These are phyloP conservation scores for Flaveria robusta DNA, from an alignment of 129 eudicot species.

Conservation along the genomic window DNA sequence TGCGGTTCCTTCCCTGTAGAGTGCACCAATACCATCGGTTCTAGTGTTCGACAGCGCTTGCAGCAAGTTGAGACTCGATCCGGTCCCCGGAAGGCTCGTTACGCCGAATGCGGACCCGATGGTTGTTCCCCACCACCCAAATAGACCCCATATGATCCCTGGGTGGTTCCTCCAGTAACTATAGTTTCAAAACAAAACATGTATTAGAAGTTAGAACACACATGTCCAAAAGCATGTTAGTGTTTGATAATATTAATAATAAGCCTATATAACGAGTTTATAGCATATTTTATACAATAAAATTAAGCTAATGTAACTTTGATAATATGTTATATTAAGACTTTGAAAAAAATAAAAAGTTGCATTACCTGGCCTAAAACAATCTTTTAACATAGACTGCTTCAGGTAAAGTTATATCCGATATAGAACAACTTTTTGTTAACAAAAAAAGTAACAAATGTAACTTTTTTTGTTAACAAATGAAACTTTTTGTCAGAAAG, in stretches of 20 bases:
- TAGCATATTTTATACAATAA: too few relatives aligned
- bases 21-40: slow-evolving; percentile 64
- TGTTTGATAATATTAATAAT: background rate
- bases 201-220: background rate
- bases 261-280: too few relatives aligned
- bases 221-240: background rate
- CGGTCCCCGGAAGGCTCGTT: slow-evolving; percentile 44
- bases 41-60: slow-evolving; percentile 68
- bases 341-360: too few relatives aligned
- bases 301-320: too few relatives aligned
- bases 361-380: too few relatives aligned
- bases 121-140: slow-evolving; percentile 66
- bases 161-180: slow-evolving; percentile 89
- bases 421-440: too few relatives aligned
- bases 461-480: too few relatives aligned
- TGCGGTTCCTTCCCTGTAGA: slow-evolving; percentile 82
- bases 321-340: too few relatives aligned
- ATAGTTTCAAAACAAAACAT: slow-evolving; percentile 21
- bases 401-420: too few relatives aligned
- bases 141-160: slow-evolving; percentile 55
- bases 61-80: slow-evolving; percentile 45
- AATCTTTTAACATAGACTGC: too few relatives aligned
- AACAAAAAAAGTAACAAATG: too few relatives aligned
- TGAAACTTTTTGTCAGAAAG: too few relatives aligned
- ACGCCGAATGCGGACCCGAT: slow-evolving; percentile 60